Conservation (phyloP, 192 early-diverging fungal species). For the Rhizophagus clarus region DNA sequence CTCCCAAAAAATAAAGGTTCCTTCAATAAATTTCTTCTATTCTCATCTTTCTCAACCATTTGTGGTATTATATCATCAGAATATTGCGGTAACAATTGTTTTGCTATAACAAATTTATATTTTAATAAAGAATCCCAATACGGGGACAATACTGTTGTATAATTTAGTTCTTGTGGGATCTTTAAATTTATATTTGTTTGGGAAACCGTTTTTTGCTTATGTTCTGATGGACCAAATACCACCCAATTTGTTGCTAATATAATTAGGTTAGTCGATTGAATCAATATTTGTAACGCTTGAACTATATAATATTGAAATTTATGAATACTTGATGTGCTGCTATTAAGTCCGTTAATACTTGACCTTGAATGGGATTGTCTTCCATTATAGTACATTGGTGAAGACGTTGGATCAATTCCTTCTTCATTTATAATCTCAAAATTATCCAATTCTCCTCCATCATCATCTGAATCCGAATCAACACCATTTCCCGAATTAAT, state of each 20-base stretch:
- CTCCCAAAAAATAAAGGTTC: constrained; percentile 22
- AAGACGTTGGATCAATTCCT: not conserved
- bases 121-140: constrained; percentile 27
- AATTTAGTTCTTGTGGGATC: constrained; percentile 23
- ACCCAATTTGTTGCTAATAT: constrained; percentile 19
- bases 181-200: not conserved
- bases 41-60: not conserved
- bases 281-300: not conserved
- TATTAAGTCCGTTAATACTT: not conserved
- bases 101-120: constrained; percentile 31
- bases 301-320: not conserved
- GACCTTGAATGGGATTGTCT: too few relatives aligned
- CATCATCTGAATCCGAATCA: not conserved
- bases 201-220: not conserved
- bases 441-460: not conserved
- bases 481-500: too few relatives aligned
- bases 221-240: not conserved
- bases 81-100: constrained; percentile 25
- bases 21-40: not conserved
- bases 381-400: too few relatives aligned
- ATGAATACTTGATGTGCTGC: not conserved
- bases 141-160: not conserved
- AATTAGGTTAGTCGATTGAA: not conserved
- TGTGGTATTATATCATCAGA: not conserved
- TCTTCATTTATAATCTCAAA: too few relatives aligned